Evolutionary conservation across 2,329 filamentous ascomycete genomes (phyloP).

Genomic region (Clarireedia homoeocarpa): DNA sequence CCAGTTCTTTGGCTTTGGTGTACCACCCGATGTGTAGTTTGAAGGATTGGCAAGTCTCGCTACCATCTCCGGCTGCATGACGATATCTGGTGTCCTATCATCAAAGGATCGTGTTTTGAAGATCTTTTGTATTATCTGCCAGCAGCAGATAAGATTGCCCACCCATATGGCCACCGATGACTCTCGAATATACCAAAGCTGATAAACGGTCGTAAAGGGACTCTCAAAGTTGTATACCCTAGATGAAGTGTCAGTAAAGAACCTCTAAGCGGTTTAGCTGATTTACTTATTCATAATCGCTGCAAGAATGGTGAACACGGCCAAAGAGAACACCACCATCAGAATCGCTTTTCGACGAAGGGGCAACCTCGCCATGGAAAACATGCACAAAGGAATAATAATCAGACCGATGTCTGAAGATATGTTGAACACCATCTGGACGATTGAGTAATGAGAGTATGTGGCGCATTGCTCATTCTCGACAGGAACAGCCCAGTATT

Average conservation of each 20-base stretch:
- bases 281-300: conserved; percentile 41
- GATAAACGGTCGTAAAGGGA: conserved; percentile 27
- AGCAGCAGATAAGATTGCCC: conserved; percentile 43
- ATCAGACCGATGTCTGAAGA: conserved; percentile 51
- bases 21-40: background rate
- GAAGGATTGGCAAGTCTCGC: conserved; percentile 1
- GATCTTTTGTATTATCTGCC: conserved; percentile 28
- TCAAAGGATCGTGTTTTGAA: conserved; percentile 20
- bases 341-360: conserved; percentile 36
- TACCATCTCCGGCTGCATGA: conserved; percentile 6
- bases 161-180: conserved; percentile 43
- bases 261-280: background rate
- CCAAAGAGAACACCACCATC: conserved; percentile 38
- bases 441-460: conserved; percentile 47
- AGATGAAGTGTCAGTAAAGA: background rate
- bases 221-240: conserved; percentile 21
- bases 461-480: conserved; percentile 45
- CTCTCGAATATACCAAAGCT: conserved; percentile 44
- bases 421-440: conserved; percentile 50
- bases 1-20: conserved; percentile 6
- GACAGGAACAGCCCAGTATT: conserved; percentile 52
- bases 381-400: conserved; percentile 39
- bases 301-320: conserved; percentile 45
- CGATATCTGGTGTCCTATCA: conserved; percentile 3
- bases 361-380: conserved; percentile 33